Evolutionary conservation across 257 asterid species (phyloP).

Genomic region (Solanum pennellii): DNA sequence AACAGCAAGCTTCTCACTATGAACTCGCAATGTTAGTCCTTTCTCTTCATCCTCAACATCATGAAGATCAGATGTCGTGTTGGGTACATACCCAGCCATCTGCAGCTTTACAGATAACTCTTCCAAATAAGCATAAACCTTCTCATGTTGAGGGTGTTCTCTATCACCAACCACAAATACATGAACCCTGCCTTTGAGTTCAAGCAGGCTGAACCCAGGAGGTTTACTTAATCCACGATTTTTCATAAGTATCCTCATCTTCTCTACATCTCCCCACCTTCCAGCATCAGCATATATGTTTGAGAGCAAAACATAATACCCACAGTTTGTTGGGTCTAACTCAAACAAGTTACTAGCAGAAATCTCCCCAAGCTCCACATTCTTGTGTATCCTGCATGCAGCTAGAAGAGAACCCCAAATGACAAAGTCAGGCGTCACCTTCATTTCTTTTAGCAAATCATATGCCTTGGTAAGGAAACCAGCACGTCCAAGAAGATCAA

Average conservation of each 20-base stretch:
- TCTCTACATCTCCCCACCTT: conserved; percentile 81
- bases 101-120: conserved; percentile 49
- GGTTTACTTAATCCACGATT: conserved; percentile 59
- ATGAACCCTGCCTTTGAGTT: conserved; percentile 56
- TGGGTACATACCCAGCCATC: conserved; percentile 61
- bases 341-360: conserved; percentile 64
- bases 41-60: conserved; percentile 89
- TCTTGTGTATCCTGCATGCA: conserved; percentile 76
- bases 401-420: conserved; percentile 91
- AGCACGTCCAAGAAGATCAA: conserved; percentile 94
- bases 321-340: conserved; percentile 66
- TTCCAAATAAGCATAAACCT: conserved; percentile 48
- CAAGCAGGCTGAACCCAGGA: conserved; percentile 80
- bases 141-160: conserved; percentile 56
- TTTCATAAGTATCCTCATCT: conserved; percentile 54
- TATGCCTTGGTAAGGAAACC: conserved; percentile 69
- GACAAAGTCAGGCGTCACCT: conserved; percentile 58
- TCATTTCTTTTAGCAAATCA: conserved; percentile 62
- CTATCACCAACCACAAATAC: conserved; percentile 64
- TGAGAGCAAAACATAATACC: conserved; percentile 71
- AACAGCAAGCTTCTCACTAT: conserved; percentile 87
- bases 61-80: conserved; percentile 58
- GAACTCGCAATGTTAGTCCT: conserved; percentile 47
- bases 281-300: conserved; percentile 87
- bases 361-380: conserved; percentile 76